Conservation (phyloP, 306 rosid species). For the Malus sylvestris region DNA sequence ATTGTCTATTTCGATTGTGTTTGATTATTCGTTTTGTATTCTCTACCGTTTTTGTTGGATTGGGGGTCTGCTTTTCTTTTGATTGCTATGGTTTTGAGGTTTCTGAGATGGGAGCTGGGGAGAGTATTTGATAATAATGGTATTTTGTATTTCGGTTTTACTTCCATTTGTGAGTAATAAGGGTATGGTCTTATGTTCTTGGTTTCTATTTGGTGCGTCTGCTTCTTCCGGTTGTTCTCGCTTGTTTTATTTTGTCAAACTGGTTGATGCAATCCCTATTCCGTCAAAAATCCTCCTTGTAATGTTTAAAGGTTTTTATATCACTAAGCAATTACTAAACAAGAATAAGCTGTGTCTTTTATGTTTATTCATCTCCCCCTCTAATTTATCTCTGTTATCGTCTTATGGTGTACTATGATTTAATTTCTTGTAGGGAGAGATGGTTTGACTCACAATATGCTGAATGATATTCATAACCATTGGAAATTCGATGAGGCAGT, state of each 20-base stretch:
- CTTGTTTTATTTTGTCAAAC: background rate
- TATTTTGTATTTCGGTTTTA: background rate
- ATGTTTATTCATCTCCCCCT: background rate
- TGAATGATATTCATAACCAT: constrained; percentile 70
- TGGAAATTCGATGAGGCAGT: constrained; percentile 79
- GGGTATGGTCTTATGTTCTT: background rate
- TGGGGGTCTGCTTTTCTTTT: background rate
- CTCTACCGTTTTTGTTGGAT: background rate
- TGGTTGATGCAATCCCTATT: background rate
- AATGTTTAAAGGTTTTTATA: background rate
- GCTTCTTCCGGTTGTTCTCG: background rate
- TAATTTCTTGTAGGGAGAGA: constrained; percentile 63
- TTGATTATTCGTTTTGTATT: background rate
- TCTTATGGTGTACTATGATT: background rate
- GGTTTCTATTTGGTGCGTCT: background rate
- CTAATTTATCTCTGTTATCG: background rate
- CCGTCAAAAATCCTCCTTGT: background rate
- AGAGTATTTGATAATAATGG: background rate
- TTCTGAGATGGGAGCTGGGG: background rate
- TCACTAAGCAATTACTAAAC: background rate
- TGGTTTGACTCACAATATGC: constrained; percentile 94
- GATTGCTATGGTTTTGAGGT: background rate
- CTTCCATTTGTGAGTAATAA: background rate
- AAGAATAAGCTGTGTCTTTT: background rate
- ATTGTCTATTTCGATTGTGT: background rate